Evolutionary conservation across 164 flowering plant species (phyloP).

Genomic region (Aristolochia fimbriata): DNA sequence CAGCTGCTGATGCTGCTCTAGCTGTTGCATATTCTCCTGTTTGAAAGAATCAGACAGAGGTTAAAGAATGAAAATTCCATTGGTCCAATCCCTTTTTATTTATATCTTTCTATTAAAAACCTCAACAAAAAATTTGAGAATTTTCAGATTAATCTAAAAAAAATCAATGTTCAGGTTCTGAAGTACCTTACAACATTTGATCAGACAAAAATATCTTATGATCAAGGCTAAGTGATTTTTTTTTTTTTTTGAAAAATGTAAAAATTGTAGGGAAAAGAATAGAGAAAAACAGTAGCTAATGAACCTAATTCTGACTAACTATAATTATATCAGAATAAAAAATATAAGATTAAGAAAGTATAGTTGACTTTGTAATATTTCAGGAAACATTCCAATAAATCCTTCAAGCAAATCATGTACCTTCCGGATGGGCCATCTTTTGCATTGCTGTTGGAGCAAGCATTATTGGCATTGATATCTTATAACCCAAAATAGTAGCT

Average conservation of each 20-base stretch:
- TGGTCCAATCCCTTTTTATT: too few relatives aligned
- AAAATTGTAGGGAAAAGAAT: background rate
- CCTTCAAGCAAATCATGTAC: constrained; percentile 18
- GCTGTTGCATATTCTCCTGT: constrained; percentile 93
- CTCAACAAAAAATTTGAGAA: too few relatives aligned
- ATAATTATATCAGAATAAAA: background rate
- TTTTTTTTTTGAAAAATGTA: background rate
- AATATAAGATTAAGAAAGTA: background rate
- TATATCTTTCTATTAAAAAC: too few relatives aligned
- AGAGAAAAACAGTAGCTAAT: background rate
- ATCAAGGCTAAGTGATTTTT: too few relatives aligned
- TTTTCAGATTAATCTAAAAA: too few relatives aligned
- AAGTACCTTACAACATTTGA: too few relatives aligned
- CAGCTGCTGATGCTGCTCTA: constrained; percentile 85
- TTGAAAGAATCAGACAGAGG: constrained; percentile 3
- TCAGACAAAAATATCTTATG: background rate
- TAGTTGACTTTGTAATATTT: too few relatives aligned
- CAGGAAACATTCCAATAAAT: constrained; percentile 2
- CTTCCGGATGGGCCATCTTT: constrained; percentile 94
- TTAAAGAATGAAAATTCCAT: background rate
- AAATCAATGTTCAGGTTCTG: too few relatives aligned
- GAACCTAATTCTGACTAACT: background rate
- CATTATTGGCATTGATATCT: constrained; percentile 94
- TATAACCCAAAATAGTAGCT: constrained; percentile 68
- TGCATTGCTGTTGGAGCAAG: constrained; percentile 89